phyloP scores from a whole-genome alignment of 2,329 filamentous ascomycete genomes.

The Nemania bipapillata region DNA sequence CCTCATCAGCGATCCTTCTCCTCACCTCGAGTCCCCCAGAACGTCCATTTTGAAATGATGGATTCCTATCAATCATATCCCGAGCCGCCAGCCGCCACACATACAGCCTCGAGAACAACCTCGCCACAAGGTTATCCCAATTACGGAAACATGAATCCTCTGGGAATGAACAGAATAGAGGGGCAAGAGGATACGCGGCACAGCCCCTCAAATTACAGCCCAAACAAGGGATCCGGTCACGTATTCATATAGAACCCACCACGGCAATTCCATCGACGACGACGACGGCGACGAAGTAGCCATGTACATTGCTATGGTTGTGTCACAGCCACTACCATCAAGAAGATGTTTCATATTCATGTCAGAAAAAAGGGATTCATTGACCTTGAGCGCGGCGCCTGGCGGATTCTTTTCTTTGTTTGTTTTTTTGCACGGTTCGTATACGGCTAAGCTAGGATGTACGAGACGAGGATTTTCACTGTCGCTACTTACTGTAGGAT shows the following conservation, averaged over 20 bases:
- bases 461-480: constrained; percentile 19
- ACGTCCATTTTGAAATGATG: constrained; percentile 58
- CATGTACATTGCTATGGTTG: constrained; percentile 27
- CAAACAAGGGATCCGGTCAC: constrained; percentile 42
- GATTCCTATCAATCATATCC: constrained; percentile 54
- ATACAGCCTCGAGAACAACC: constrained; percentile 5
- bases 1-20: constrained; percentile 67
- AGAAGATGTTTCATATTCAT: constrained; percentile 19
- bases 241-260: constrained; percentile 44
- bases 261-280: constrained; percentile 9
- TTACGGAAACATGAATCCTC: constrained; percentile 62
- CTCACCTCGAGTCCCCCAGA: constrained; percentile 62
- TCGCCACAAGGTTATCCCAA: constrained; percentile 36
- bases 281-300: constrained; percentile 20
- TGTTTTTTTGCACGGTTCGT: constrained; percentile 11
- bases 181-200: constrained; percentile 40
- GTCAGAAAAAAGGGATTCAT: constrained; percentile 20
- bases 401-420: constrained; percentile 22
- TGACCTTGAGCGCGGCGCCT: constrained; percentile 37
- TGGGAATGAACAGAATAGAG: constrained; percentile 68
- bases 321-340: constrained; percentile 16
- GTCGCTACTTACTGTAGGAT: constrained; percentile 10
- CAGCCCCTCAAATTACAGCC: constrained; percentile 39
- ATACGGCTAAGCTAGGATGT: constrained; percentile 20
- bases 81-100: constrained; percentile 43